These are phyloP conservation scores for Cytauxzoon felis DNA, from an alignment of 169 alveolate genomes.

Conservation along the genomic window DNA sequence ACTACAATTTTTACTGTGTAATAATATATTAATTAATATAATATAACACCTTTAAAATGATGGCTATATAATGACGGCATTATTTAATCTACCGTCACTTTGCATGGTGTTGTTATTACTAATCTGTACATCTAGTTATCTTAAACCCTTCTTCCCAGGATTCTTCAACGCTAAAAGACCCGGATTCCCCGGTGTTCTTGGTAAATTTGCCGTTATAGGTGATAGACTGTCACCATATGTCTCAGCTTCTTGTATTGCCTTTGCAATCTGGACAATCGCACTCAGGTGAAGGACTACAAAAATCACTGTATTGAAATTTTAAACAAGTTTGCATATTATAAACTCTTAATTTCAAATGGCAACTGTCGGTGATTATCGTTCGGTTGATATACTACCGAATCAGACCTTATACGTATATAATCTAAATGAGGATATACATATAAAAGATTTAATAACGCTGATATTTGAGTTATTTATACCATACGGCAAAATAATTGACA, in stretches of 20 bases:
- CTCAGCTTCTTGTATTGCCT: conserved; percentile 80
- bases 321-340: not conserved
- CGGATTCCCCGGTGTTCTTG: conserved; percentile 91
- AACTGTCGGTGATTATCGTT: conserved; percentile 9
- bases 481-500: conserved; percentile 74
- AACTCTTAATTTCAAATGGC: not conserved
- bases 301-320: not conserved
- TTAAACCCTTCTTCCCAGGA: conserved; percentile 85
- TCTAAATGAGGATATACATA: conserved; percentile 72
- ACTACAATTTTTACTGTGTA: too few species aligned
- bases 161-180: conserved; percentile 79
- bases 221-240: conserved; percentile 93
- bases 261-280: conserved; percentile 84
- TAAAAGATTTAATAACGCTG: conserved; percentile 68
- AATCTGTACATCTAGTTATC: conserved; percentile 91
- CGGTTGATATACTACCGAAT: conserved; percentile 75
- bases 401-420: conserved; percentile 79
- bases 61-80: conserved; percentile 88
- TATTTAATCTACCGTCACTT: conserved; percentile 89
- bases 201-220: conserved; percentile 93
- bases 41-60: too few species aligned
- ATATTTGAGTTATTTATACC: conserved; percentile 76
- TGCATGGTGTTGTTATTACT: conserved; percentile 82
- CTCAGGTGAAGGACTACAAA: conserved; percentile 67
- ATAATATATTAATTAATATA: too few species aligned